Base-by-base conservation (phyloP, 345 rosid genomes). In the Draba incana region DNA sequence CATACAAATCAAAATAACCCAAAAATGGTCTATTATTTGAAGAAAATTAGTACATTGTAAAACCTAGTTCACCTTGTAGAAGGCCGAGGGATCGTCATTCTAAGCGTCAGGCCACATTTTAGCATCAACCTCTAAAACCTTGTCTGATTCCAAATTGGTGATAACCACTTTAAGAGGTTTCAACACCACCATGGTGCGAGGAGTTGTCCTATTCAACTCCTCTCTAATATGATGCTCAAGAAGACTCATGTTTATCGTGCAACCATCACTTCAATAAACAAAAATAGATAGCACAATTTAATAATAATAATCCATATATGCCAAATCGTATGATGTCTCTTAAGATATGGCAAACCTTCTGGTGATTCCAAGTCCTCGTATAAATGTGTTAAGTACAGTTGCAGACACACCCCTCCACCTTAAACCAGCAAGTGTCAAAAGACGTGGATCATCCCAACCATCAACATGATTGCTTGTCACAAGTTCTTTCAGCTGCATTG, bases 401-500 rank as follows among this genome's bases (percentile, higher is more conserved):
- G 97, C 63, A 57, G 97, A 88, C 51, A 89, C 97, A 68, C 99
- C 99, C 69, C 98, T 85, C 56, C 94, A 87, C 60, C 92, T 80
- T 77, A 95, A 84, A 74, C 96, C 99, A 78, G 98, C 92, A 30
- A 92, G 82, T 51, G 99, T 95, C 88, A 95, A 82, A 73, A 95
- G 92, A 71, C 97, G 96, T 14, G 97, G 99, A 76, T 95, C 99
- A 84, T 95, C 99, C 99, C 98, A 95, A 56, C 99, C 94, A 77
- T 95, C 99, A 66, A 94, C 96, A 81, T 83, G 67, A 66, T 86
- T 92, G 27, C 86, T 77, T 42, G 89, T 88, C 61, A 95, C 99
- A 51, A 95, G 74, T 71, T 78, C 81, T 65, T 92, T 92, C 72
- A 95, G 78, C 97, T 95, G 83, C 82, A 79, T 49, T 9, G 68